A percentile compares a stretch with the other conserved stretches of the same genome.
Conservation (phyloP, 139 green algal genomes). For the Chlorella sorokiniana region DNA sequence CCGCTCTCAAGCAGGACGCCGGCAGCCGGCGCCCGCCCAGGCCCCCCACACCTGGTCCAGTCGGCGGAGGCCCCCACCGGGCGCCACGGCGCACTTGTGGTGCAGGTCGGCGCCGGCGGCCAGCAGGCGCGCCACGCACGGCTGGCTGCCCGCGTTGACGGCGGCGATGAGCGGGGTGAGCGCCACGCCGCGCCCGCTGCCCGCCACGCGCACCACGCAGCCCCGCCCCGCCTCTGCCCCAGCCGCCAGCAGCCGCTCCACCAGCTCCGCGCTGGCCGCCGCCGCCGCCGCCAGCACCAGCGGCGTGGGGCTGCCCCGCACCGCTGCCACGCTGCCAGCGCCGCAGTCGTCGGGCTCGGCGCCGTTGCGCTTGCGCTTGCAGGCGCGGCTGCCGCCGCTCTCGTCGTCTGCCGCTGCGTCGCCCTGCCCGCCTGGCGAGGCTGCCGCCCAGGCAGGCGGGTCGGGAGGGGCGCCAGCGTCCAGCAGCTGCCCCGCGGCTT, state of each 20-base stretch:
- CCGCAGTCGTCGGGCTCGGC: not conserved
- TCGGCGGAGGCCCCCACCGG: not conserved
- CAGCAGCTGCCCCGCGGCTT: conserved; percentile 15
- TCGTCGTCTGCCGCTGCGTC: too few relatives aligned
- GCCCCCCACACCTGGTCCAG: not conserved
- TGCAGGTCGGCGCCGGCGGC: conserved; percentile 10
- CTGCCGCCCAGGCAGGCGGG: not conserved
- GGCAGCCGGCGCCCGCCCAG: not conserved
- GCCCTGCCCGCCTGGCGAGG: not conserved
- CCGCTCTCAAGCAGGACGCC: not conserved
- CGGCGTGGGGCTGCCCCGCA: not conserved
- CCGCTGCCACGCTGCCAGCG: not conserved
- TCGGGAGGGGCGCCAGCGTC: not conserved
- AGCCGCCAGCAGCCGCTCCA: not conserved
- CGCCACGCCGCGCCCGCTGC: not conserved
- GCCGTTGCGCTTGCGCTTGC: not conserved
- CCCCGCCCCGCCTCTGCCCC: not conserved
- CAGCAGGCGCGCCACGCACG: conserved; percentile 2
- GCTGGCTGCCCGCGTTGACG: not conserved
- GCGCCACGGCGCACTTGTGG: not conserved
- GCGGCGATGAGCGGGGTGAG: conserved; percentile 23
- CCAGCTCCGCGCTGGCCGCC: not conserved
- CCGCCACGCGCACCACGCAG: not conserved
- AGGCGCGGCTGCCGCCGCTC: not conserved
- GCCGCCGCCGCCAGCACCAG: conserved; percentile 17